phyloP scores from a whole-genome alignment of 2,329 filamentous ascomycete species.

The Huntiella savannae region DNA sequence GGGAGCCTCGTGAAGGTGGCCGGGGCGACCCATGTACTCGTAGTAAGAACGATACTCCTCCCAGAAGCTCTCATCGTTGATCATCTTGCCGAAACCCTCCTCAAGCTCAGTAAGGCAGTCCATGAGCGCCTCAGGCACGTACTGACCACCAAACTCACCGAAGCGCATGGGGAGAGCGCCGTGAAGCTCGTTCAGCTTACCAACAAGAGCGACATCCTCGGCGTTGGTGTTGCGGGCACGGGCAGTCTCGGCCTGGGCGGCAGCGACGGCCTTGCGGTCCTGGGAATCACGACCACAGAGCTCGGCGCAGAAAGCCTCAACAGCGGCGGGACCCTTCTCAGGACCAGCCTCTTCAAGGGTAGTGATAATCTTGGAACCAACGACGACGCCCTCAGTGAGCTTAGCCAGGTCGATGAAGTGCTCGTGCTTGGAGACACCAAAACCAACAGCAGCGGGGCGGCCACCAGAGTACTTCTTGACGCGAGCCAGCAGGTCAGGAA shows the following conservation, averaged over 20 bases:
- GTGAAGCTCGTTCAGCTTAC: slow-evolving; percentile 70
- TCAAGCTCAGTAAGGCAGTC: slow-evolving; percentile 86
- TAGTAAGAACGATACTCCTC: slow-evolving; percentile 93
- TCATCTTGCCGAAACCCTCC: slow-evolving; percentile 71
- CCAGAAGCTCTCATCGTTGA: slow-evolving; percentile 84
- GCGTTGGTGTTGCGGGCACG: slow-evolving; percentile 42
- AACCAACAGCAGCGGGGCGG: slow-evolving; percentile 79
- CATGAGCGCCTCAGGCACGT: slow-evolving; percentile 95
- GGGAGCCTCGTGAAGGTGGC: slow-evolving; percentile 75
- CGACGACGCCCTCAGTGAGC: slow-evolving; percentile 84
- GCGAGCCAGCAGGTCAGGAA: slow-evolving; percentile 63
- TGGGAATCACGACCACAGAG: slow-evolving; percentile 29
- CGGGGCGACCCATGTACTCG: slow-evolving; percentile 89
- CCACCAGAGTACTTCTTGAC: slow-evolving; percentile 88
- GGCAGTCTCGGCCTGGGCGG: slow-evolving; percentile 31
- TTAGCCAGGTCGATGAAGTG: slow-evolving; percentile 75
- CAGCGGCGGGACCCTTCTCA: slow-evolving; percentile 34
- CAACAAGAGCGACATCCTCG: slow-evolving; percentile 44
- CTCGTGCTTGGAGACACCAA: slow-evolving; percentile 87
- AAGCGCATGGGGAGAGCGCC: slow-evolving; percentile 68
- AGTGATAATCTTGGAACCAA: slow-evolving; percentile 87
- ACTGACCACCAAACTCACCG: slow-evolving; percentile 91
- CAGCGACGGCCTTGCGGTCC: slow-evolving; percentile 22
- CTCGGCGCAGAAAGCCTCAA: slow-evolving; percentile 72
- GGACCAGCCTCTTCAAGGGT: slow-evolving; percentile 50